phyloP scores from a whole-genome alignment of 345 rosid genomes.

The Isatis tinctoria region DNA sequence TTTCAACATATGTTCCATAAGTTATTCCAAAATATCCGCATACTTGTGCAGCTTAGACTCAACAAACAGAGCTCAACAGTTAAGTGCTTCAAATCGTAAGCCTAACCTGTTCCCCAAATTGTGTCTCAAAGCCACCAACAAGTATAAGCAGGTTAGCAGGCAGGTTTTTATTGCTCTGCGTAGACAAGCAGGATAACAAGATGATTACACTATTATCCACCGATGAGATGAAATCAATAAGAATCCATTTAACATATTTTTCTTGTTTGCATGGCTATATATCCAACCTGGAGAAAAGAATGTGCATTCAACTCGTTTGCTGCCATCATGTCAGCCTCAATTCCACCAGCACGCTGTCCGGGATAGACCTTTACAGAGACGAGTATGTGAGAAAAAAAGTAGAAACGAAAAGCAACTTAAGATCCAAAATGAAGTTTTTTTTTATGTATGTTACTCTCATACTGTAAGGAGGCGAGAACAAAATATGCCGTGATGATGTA shows the following conservation, averaged over 20 bases:
- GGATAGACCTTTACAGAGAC: conserved; percentile 75
- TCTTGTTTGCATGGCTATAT: conserved; percentile 21
- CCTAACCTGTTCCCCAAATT: conserved; percentile 85
- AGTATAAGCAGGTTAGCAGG: conserved; percentile 70
- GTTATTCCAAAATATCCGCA: conserved; percentile 2
- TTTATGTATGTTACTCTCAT: background rate
- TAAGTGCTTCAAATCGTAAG: conserved; percentile 12
- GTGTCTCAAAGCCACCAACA: conserved; percentile 89
- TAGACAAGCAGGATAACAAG: conserved; percentile 17
- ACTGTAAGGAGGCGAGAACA: background rate
- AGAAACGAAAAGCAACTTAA: background rate
- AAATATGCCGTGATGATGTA: background rate
- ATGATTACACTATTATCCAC: background rate
- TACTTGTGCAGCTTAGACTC: background rate
- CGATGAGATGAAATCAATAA: background rate
- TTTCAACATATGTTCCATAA: conserved; percentile 23
- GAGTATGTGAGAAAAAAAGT: background rate
- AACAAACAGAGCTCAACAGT: conserved; percentile 9
- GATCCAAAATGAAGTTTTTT: background rate
- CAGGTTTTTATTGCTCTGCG: conserved; percentile 59
- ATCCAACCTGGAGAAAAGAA: conserved; percentile 79
- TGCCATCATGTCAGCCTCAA: conserved; percentile 97
- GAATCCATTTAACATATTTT: background rate
- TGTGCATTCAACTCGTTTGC: conserved; percentile 89
- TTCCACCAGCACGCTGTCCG: conserved; percentile 70